phyloP scores from a whole-genome alignment of 73 alveolate species.

The Paramecium bursaria region DNA sequence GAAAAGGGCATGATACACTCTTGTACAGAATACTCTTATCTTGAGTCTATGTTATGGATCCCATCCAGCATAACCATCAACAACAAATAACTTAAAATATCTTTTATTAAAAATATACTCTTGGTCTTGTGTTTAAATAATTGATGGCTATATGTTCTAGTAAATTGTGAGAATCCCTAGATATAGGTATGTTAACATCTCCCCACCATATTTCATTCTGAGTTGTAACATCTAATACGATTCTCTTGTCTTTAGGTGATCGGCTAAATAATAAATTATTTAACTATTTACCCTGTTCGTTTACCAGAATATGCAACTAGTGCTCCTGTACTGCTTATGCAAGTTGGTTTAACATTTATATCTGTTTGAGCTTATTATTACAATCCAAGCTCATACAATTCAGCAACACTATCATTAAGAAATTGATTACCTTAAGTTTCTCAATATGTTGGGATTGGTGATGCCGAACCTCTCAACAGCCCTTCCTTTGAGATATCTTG shows the following conservation, averaged over 20 bases:
- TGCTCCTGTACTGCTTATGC: constrained; percentile 72
- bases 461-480: constrained; percentile 48
- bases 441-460: constrained; percentile 31
- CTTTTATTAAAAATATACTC: constrained; percentile 55
- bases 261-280: constrained; percentile 75
- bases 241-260: constrained; percentile 88
- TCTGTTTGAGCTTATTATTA: no score
- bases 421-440: constrained; percentile 27
- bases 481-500: neutral
- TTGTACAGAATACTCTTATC: constrained; percentile 81
- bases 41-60: constrained; percentile 89
- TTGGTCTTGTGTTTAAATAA: constrained; percentile 76
- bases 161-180: constrained; percentile 78
- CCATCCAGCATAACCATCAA: constrained; percentile 98
- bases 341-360: no score
- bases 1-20: constrained; percentile 97
- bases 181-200: constrained; percentile 83
- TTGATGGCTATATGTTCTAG: constrained; percentile 79
- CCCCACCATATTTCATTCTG: constrained; percentile 91
- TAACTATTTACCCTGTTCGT: constrained; percentile 69
- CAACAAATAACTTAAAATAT: constrained; percentile 70
- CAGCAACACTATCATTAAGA: neutral
- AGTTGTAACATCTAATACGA: constrained; percentile 77
- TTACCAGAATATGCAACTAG: constrained; percentile 75
- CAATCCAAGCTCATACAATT: no score